phyloP scores from a whole-genome alignment of 768 basidiomycete species.

The Thelephora aurantiotincta region DNA sequence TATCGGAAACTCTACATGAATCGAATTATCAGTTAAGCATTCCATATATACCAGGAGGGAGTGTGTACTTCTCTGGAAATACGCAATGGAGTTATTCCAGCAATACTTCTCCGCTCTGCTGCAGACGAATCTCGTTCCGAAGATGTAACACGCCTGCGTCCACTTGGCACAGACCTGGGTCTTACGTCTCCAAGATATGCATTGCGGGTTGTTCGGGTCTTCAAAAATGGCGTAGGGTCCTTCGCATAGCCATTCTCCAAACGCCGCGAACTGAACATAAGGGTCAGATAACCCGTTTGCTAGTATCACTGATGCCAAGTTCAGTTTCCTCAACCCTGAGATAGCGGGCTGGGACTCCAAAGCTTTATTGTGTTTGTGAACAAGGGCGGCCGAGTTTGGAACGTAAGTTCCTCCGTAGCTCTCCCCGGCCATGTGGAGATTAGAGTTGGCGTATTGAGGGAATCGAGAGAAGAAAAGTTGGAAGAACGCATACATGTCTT shows the following conservation, averaged over 20 bases:
- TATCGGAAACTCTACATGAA: constrained; percentile 7
- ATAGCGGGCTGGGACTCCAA: constrained; percentile 28
- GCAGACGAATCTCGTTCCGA: constrained; percentile 27
- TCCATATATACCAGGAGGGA: background rate
- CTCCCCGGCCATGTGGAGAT: constrained; percentile 74
- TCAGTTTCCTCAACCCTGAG: constrained; percentile 51
- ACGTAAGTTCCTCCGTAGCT: constrained; percentile 65
- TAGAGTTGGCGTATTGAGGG: constrained; percentile 50
- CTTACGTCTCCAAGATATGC: constrained; percentile 29
- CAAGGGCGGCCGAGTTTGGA: constrained; percentile 75
- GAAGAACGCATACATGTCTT: constrained; percentile 77
- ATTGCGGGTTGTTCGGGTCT: constrained; percentile 33
- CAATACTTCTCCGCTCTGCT: constrained; percentile 66
- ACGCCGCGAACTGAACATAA: constrained; percentile 60
- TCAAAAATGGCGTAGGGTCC: constrained; percentile 42
- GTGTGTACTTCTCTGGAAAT: too few relatives aligned
- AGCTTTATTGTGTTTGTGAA: constrained; percentile 64
- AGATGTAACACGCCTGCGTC: constrained; percentile 34
- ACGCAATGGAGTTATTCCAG: constrained; percentile 38
- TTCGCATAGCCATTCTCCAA: constrained; percentile 75
- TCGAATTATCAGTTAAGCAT: background rate
- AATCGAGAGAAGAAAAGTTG: constrained; percentile 61
- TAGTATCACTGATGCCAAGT: constrained; percentile 72
- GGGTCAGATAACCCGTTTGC: constrained; percentile 85
- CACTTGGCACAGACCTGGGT: constrained; percentile 38